Conservation (phyloP, 257 asterid genomes). For the Cruciata laevipes region DNA sequence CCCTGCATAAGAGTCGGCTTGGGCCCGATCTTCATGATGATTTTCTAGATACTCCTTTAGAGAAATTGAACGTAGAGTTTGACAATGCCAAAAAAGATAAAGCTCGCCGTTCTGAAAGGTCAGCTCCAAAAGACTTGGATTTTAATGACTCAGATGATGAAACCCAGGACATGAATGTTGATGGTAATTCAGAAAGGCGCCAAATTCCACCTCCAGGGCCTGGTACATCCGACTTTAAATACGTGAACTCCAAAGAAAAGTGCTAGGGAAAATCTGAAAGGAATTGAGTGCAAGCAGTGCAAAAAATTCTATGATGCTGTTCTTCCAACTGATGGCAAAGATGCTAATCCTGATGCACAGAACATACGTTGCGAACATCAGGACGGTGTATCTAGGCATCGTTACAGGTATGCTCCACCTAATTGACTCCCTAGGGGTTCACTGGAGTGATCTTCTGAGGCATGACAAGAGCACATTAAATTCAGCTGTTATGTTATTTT, state of each 20-base stretch:
- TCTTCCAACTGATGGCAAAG: constrained; percentile 45
- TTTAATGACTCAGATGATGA: constrained; percentile 55
- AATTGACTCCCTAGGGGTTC: too few relatives aligned
- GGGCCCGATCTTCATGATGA: constrained; percentile 88
- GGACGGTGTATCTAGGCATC: constrained; percentile 92
- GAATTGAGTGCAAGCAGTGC: constrained; percentile 93
- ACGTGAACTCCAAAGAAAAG: constrained; percentile 74
- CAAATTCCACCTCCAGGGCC: constrained; percentile 35
- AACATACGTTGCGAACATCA: constrained; percentile 81
- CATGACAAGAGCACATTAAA: constrained; percentile 31
- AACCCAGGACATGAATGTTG: constrained; percentile 57
- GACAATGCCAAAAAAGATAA: constrained; percentile 42
- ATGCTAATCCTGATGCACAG: constrained; percentile 29
- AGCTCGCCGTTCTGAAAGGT: constrained; percentile 23
- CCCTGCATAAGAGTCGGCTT: constrained; percentile 70
- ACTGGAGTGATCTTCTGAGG: constrained; percentile 33
- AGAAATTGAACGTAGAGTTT: constrained; percentile 46
- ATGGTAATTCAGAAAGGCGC: constrained; percentile 30
- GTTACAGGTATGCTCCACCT: constrained; percentile 89
- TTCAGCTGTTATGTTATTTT: constrained; percentile 36
- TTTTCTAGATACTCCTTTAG: constrained; percentile 88
- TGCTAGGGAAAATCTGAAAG: constrained; percentile 75
- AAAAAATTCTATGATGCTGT: constrained; percentile 89
- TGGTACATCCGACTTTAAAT: constrained; percentile 55
- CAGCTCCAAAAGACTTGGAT: constrained; percentile 22